A percentile compares a stretch with the other conserved stretches of the same genome.
Conservation (phyloP, 2,329 filamentous ascomycete genomes). For the Colletotrichum sp. region DNA sequence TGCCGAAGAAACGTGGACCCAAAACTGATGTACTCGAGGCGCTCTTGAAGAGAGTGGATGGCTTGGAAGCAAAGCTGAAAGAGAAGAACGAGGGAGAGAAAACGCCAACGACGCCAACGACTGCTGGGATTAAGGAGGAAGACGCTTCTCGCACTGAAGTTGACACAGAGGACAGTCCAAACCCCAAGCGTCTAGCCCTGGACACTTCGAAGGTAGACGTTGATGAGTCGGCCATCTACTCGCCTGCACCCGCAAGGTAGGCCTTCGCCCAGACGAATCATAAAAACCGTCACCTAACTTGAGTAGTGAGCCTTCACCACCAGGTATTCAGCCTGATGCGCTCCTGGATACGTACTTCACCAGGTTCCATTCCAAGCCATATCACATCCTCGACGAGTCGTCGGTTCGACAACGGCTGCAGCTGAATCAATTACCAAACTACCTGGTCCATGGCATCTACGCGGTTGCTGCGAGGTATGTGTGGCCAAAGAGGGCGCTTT, state of each 20-base stretch:
- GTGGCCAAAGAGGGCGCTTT: neutral
- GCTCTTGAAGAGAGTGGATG: conserved; percentile 82
- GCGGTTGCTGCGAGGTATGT: conserved; percentile 67
- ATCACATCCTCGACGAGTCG: conserved; percentile 80
- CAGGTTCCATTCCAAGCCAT: conserved; percentile 82
- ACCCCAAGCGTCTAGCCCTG: conserved; percentile 43
- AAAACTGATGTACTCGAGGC: conserved; percentile 91
- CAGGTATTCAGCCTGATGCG: conserved; percentile 59
- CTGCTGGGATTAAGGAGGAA: conserved; percentile 25
- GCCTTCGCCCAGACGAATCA: conserved; percentile 1
- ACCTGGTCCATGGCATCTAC: conserved; percentile 61
- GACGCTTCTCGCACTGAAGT: conserved; percentile 25
- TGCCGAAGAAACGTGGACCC: conserved; percentile 87
- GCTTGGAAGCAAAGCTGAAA: conserved; percentile 80
- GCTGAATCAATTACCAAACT: conserved; percentile 66
- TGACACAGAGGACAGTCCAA: conserved; percentile 40
- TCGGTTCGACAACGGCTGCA: conserved; percentile 75
- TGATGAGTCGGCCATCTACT: conserved; percentile 46
- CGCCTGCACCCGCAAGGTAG: conserved; percentile 44
- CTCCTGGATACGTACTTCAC: conserved; percentile 81
- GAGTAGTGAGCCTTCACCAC: conserved; percentile 49
- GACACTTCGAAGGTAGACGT: conserved; percentile 37
- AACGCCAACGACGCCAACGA: conserved; percentile 23
- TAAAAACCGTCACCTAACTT: neutral
- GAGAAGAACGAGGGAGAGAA: conserved; percentile 59